Conservation (phyloP, 805 yeast species). For the Wickerhamiella brachini region DNA sequence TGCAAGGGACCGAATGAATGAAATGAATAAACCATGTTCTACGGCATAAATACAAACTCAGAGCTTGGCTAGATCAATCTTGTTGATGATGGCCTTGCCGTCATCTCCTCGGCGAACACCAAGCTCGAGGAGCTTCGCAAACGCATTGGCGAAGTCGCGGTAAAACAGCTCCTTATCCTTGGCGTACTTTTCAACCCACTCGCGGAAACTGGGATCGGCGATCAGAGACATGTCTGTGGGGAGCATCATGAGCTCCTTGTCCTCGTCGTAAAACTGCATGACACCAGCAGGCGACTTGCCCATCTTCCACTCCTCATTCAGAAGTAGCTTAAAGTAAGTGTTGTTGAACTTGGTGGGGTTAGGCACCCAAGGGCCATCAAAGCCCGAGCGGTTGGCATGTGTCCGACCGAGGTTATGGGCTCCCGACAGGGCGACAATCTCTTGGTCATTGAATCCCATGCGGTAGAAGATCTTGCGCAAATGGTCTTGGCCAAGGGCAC, state of each 20-base stretch:
- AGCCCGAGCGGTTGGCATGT: conserved; percentile 54
- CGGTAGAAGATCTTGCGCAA: conserved; percentile 40
- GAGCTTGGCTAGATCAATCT: background rate
- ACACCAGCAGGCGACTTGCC: conserved; percentile 28
- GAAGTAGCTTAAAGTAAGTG: conserved; percentile 48
- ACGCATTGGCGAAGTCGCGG: conserved; percentile 51
- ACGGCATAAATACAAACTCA: background rate
- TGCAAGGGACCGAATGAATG: too few species aligned
- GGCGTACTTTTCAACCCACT: conserved; percentile 57
- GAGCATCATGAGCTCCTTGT: conserved; percentile 68
- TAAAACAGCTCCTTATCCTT: conserved; percentile 48
- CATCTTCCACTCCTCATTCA: conserved; percentile 41
- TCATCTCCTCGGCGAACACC: conserved; percentile 54
- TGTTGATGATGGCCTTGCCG: conserved; percentile 23
- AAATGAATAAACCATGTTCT: too few species aligned
- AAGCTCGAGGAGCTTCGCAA: conserved; percentile 57
- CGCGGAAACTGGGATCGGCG: conserved; percentile 44
- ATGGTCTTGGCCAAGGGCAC: conserved; percentile 39
- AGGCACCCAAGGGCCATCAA: conserved; percentile 84
- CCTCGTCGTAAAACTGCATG: conserved; percentile 32
- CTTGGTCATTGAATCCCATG: conserved; percentile 48
- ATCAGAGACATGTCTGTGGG: conserved; percentile 64
- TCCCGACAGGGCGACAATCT: conserved; percentile 47
- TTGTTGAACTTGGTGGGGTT: conserved; percentile 62
- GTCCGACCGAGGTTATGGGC: conserved; percentile 54